Base-by-base conservation (phyloP, 2,329 filamentous ascomycete species). In the Epichloe elymi region DNA sequence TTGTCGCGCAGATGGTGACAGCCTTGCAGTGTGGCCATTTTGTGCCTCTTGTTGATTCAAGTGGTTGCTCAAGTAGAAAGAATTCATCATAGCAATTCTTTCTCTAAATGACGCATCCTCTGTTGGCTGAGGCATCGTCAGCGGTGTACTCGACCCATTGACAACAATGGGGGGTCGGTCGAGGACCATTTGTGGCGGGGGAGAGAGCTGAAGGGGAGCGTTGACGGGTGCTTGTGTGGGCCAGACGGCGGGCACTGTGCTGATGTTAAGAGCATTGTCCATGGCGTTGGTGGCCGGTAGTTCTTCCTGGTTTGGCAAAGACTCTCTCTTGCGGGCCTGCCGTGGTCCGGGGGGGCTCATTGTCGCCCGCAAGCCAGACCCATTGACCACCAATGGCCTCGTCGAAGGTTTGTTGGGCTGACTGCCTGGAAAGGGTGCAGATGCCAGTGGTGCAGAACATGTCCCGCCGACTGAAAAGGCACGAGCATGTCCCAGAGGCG, bases 361-460 rank as follows among this genome's bases (percentile, higher is more conserved):
- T 40, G 62, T 65, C 5, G 66, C 64, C 53, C 65, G 69, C 43
- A 70, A 56, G 5, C 64, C 64, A 4, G 73, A 74, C 4, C 74
- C 74, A 50, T 77, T 76, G 3, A 79, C 77, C 10, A 80, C 71
- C 2, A 79, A 61, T 0, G 78, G 77, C 11, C 74, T 70, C 7
- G 69, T 60, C 19, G 59, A 54, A 38, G 61, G 60, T 36, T 61
- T 69, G 50, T 57, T 67, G 37, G 40, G 20, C 43, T 65, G 67
- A 44, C 52, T 56, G 14, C 64, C 63, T 1, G 67, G 54, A 44
- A 72, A 71, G 1, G 71, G 63, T 0, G 64, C 63, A 2, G 70
- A 65, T 33, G 58, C 41, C n/a, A 60, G 57, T n/a, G 71, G 57
- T 2, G 73, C 65, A 0, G 69, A 63, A 1, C 70, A 67, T 40